A percentile compares a stretch with the other conserved stretches of the same genome.
phyloP scores from a whole-genome alignment of 805 yeast genomes.

The Hermanozyma aechmeae region DNA sequence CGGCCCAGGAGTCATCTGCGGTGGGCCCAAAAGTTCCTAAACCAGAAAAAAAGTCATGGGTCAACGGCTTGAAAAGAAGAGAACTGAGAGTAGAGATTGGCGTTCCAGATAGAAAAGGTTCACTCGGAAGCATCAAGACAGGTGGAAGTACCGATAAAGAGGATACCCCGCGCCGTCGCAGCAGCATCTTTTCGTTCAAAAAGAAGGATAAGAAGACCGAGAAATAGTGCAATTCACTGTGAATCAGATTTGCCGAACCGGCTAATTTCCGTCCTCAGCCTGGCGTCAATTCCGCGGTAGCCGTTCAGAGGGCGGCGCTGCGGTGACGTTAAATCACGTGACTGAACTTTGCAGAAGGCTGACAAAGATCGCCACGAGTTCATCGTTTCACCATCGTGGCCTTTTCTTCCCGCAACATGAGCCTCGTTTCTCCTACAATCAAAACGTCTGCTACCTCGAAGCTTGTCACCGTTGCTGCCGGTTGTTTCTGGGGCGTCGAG shows the following conservation, averaged over 20 bases:
- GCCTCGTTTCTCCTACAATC: slow-evolving; percentile 23
- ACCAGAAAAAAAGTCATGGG: slow-evolving; percentile 31
- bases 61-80: slow-evolving; percentile 26
- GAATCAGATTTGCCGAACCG: too few species aligned
- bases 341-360: too few species aligned
- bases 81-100: slow-evolving; percentile 13
- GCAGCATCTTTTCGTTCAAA: slow-evolving; percentile 30
- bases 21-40: slow-evolving; percentile 4
- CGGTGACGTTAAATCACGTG: too few species aligned
- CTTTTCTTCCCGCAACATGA: slow-evolving; percentile 1
- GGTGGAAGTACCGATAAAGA: slow-evolving; percentile 4
- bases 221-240: too few species aligned
- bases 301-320: too few species aligned
- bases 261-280: too few species aligned
- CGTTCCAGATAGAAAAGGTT: slow-evolving; percentile 11
- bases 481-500: slow-evolving; percentile 88
- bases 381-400: too few species aligned
- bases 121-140: slow-evolving; percentile 12
- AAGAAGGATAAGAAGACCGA: slow-evolving; percentile 13
- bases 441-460: slow-evolving; percentile 24
- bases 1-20: background rate
- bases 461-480: slow-evolving; percentile 40
- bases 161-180: slow-evolving; percentile 7
- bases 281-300: too few species aligned
- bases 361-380: too few species aligned